Conservation (phyloP, 805 yeast species). For the Ogataea degrootiae region DNA sequence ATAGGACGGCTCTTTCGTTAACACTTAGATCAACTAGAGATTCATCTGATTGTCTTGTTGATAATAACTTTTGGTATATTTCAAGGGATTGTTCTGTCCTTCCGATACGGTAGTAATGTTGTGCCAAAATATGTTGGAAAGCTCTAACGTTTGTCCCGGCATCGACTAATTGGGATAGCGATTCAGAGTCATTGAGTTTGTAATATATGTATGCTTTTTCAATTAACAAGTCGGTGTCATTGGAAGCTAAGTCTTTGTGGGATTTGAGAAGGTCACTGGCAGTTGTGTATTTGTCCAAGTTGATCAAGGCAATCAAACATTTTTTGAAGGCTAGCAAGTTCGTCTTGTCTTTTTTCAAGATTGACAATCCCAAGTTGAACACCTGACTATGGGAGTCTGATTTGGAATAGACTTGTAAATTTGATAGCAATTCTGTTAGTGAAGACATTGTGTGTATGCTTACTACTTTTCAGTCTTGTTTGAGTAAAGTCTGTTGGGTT, state of each 20-base stretch:
- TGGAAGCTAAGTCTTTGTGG: slow-evolving; percentile 8
- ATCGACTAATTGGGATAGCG: slow-evolving; percentile 16
- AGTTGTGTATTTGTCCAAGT: slow-evolving; percentile 48
- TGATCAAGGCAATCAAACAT: slow-evolving; percentile 55
- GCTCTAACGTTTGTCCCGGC: slow-evolving; percentile 29
- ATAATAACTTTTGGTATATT: slow-evolving; percentile 40
- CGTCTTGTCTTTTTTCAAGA: slow-evolving; percentile 24
- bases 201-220: slow-evolving; percentile 60
- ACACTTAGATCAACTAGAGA: slow-evolving; percentile 42
- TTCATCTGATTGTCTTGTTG: slow-evolving; percentile 23
- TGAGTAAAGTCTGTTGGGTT: background rate
- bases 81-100: slow-evolving; percentile 39
- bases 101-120: slow-evolving; percentile 46
- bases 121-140: slow-evolving; percentile 47
- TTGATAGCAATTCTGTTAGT: slow-evolving; percentile 30
- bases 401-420: slow-evolving; percentile 31
- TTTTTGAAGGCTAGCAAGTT: slow-evolving; percentile 30
- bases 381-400: slow-evolving; percentile 33
- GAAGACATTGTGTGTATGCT: slow-evolving; percentile 18
- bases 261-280: slow-evolving; percentile 42
- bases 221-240: slow-evolving; percentile 31
- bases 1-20: slow-evolving; percentile 64
- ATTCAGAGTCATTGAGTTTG: slow-evolving; percentile 36
- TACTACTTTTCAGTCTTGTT: background rate
- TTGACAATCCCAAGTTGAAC: slow-evolving; percentile 25